Percentiles rank a stretch among this genome's conserved stretches.
Conservation (phyloP, 2,329 filamentous ascomycete species). For the Monosporascus cannonballus region DNA sequence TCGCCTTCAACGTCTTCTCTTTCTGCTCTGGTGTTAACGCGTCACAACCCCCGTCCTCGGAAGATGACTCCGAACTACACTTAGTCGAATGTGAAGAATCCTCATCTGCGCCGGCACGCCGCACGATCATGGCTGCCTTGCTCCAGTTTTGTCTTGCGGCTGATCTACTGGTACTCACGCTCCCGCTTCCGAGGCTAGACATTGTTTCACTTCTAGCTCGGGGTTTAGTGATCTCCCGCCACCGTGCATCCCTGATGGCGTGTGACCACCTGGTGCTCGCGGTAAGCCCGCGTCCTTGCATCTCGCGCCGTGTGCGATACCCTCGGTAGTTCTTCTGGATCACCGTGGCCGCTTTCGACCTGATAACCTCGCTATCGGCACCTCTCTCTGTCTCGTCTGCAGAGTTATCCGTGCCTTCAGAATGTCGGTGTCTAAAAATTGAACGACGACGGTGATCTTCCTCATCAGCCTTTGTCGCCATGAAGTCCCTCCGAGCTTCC, state of each 20-base stretch:
- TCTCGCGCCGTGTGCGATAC: constrained; percentile 64
- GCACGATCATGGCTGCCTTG: constrained; percentile 63
- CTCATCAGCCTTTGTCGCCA: constrained; percentile 20
- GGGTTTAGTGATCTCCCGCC: constrained; percentile 44
- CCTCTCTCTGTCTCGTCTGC: constrained; percentile 1
- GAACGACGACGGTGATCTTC: constrained; percentile 9
- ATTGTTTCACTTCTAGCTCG: constrained; percentile 26
- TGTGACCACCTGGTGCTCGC: constrained; percentile 67
- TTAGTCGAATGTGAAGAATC: constrained; percentile 39
- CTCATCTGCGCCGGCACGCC: constrained; percentile 65
- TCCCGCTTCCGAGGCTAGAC: constrained; percentile 1
- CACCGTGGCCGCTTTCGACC: constrained; percentile 43
- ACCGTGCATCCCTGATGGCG: constrained; percentile 53
- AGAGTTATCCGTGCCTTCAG: constrained; percentile 1
- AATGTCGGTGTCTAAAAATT: constrained; percentile 3
- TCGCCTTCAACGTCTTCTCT: constrained; percentile 41
- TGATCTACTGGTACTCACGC: constrained; percentile 18
- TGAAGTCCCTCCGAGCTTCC: constrained; percentile 27
- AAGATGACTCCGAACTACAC: constrained; percentile 24
- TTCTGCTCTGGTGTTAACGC: constrained; percentile 30
- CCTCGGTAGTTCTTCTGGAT: constrained; percentile 73
- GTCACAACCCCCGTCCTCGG: constrained; percentile 20
- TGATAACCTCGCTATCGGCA: constrained; percentile 16
- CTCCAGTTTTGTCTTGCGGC: constrained; percentile 67
- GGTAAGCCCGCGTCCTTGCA: constrained; percentile 62